A percentile compares a stretch with the other conserved stretches of the same genome.
Conservation (phyloP, 139 green algal genomes). For the Astrephomene gubernaculifera region DNA sequence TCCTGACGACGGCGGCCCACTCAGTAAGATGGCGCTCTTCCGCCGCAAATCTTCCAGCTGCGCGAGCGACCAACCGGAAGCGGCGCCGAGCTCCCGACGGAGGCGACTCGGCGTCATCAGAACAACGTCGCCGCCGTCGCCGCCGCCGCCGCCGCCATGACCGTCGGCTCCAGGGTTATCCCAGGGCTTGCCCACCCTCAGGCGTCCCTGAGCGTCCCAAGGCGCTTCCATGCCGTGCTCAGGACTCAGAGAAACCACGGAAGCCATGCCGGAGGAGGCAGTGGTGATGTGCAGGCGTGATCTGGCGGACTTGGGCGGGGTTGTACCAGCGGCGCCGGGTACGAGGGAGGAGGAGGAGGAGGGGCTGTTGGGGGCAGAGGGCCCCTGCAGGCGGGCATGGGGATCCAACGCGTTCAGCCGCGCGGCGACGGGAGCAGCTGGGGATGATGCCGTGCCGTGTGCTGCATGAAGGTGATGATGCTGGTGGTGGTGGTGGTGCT, state of each 20-base stretch:
- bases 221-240: no score
- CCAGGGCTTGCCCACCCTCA: no score
- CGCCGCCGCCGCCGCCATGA: background rate
- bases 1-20: background rate
- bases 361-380: background rate
- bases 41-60: background rate
- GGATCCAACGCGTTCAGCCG: background rate
- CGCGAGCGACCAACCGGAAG: background rate
- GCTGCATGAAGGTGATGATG: background rate
- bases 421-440: background rate
- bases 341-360: background rate
- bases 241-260: no score
- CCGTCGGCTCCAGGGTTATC: background rate
- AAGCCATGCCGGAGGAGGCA: no score
- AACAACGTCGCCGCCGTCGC: background rate
- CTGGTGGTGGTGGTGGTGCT: background rate
- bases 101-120: background rate
- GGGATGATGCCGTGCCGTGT: no score
- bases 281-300: no score
- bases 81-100: background rate
- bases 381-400: no score
- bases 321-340: no score
- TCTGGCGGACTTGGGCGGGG: no score
- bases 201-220: conserved; percentile 1
- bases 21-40: background rate